These are phyloP conservation scores for Turnera subulata DNA, from an alignment of 345 rosid species.

Conservation along the genomic window DNA sequence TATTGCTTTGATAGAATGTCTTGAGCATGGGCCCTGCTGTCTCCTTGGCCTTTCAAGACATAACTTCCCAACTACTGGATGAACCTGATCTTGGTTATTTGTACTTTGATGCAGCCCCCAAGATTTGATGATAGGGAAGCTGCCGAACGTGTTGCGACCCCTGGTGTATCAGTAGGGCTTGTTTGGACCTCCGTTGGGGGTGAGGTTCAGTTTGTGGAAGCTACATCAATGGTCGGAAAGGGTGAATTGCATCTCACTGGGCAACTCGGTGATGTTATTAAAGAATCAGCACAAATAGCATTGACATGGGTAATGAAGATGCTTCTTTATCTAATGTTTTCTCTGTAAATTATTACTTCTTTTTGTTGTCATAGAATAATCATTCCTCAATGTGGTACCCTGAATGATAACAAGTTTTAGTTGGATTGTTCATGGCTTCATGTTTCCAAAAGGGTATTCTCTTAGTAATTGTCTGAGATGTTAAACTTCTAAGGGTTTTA, in stretches of 20 bases:
- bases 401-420: too few relatives aligned
- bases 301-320: conserved; percentile 79
- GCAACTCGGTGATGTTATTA: conserved; percentile 97
- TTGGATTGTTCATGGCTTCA: too few relatives aligned
- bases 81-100: neutral
- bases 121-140: conserved; percentile 87
- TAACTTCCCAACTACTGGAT: too few relatives aligned
- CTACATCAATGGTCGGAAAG: conserved; percentile 80
- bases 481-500: too few relatives aligned
- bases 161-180: conserved; percentile 93
- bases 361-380: neutral
- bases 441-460: too few relatives aligned
- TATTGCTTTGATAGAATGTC: too few relatives aligned
- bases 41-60: too few relatives aligned
- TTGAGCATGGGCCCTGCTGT: too few relatives aligned
- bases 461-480: too few relatives aligned
- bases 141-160: conserved; percentile 89
- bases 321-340: conserved; percentile 3
- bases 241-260: conserved; percentile 97
- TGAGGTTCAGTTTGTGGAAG: conserved; percentile 98
- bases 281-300: conserved; percentile 98
- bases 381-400: neutral
- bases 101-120: conserved; percentile 72
- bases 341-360: neutral
- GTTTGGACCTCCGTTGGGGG: conserved; percentile 99